Evolutionary conservation across 306 rosid genomes (phyloP).

Genomic region (Trifolium fragiferum): DNA sequence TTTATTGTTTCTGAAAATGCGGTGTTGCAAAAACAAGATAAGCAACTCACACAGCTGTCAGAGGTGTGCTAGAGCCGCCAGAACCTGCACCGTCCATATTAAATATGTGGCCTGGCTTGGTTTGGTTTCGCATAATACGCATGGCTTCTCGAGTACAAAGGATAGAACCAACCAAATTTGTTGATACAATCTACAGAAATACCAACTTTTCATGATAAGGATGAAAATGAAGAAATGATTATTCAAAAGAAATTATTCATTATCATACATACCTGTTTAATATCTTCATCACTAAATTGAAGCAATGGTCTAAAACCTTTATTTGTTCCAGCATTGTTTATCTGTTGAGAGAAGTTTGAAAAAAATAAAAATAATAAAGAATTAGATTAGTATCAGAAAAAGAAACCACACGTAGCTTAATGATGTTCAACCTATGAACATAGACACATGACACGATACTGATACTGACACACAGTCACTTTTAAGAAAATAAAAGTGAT

Average conservation of each 20-base stretch:
- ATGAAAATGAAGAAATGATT: neutral
- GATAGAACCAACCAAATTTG: conserved; percentile 89
- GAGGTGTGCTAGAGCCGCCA: conserved; percentile 97
- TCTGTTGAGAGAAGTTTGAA: conserved; percentile 51
- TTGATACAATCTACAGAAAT: conserved; percentile 82
- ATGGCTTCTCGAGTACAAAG: conserved; percentile 94
- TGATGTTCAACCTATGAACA: neutral
- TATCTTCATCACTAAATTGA: conserved; percentile 88
- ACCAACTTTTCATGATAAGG: conserved; percentile 12
- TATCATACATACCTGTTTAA: conserved; percentile 68
- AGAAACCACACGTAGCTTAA: neutral
- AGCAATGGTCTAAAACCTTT: conserved; percentile 96
- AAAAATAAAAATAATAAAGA: neutral
- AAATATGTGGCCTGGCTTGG: conserved; percentile 86
- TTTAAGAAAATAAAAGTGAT: neutral
- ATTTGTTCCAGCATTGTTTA: conserved; percentile 91
- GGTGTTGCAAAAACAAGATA: too few relatives aligned
- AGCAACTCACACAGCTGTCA: conserved; percentile 75
- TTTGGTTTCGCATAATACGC: conserved; percentile 73
- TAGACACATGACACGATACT: neutral
- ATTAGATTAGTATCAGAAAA: conserved; percentile 31
- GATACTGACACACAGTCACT: neutral
- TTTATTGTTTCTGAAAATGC: too few relatives aligned
- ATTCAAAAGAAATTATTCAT: neutral
- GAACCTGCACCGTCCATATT: conserved; percentile 98